Evolutionary conservation across 2,329 filamentous ascomycete genomes (phyloP).

Genomic region (Triangularia setosa): DNA sequence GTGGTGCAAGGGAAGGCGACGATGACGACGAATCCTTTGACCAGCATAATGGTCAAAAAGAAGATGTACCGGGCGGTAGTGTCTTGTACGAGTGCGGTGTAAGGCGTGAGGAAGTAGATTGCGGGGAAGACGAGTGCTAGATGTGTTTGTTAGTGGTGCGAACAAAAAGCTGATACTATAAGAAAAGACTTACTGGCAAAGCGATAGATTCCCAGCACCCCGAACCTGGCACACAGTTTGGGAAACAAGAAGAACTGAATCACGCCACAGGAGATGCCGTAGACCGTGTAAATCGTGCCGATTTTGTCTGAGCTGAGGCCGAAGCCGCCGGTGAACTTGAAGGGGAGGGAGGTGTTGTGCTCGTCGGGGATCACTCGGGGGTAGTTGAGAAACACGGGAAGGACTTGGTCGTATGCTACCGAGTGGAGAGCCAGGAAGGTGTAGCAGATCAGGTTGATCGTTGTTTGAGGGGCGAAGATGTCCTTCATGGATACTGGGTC

Average conservation of each 20-base stretch:
- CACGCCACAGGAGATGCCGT: conserved; percentile 73
- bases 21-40: conserved; percentile 73
- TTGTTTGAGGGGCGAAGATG: conserved; percentile 32
- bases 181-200: conserved; percentile 45
- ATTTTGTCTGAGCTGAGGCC: conserved; percentile 70
- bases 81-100: conserved; percentile 61
- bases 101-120: conserved; percentile 78
- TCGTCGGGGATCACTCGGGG: conserved; percentile 52
- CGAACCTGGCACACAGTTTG: conserved; percentile 65
- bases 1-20: conserved; percentile 87
- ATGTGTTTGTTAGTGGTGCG: background rate
- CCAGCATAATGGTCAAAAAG: conserved; percentile 65
- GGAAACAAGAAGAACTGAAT: conserved; percentile 88
- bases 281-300: conserved; percentile 79
- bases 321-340: conserved; percentile 81
- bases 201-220: conserved; percentile 70
- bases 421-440: conserved; percentile 77
- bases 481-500: conserved; percentile 20
- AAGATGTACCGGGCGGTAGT: conserved; percentile 49
- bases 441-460: conserved; percentile 61
- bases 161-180: background rate
- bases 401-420: conserved; percentile 79
- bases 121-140: conserved; percentile 63
- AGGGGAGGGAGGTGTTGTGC: conserved; percentile 61
- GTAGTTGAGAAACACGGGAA: conserved; percentile 86